Conservation (phyloP, 2,329 filamentous ascomycete genomes). For the Xylaria sp. region DNA sequence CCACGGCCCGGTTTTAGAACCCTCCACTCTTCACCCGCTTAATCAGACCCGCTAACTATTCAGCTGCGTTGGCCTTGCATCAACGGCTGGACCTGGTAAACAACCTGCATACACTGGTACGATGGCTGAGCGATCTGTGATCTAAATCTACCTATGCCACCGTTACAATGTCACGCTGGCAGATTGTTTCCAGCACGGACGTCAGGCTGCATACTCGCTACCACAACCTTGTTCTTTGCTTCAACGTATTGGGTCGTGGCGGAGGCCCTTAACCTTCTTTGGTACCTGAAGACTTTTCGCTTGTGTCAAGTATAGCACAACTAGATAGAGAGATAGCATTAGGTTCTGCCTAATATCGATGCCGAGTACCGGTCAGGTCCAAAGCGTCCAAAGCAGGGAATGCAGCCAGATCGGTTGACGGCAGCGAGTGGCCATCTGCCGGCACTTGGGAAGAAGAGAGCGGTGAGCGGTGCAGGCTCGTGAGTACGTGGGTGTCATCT, state of each 20-base stretch:
- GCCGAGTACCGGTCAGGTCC: slow-evolving; percentile 22
- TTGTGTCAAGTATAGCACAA: slow-evolving; percentile 21
- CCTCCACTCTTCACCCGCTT: slow-evolving; percentile 32
- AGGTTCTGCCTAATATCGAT: slow-evolving; percentile 28
- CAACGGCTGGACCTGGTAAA: slow-evolving; percentile 46
- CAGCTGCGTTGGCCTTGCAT: slow-evolving; percentile 50
- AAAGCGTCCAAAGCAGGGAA: slow-evolving; percentile 17
- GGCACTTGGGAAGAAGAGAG: slow-evolving; percentile 28
- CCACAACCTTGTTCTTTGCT: slow-evolving; percentile 27
- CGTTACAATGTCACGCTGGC: slow-evolving; percentile 39
- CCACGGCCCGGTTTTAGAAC: slow-evolving; percentile 35
- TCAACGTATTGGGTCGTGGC: slow-evolving; percentile 28
- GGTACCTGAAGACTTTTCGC: slow-evolving; percentile 28
- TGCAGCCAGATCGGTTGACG: slow-evolving; percentile 36
- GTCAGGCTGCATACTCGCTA: slow-evolving; percentile 39
- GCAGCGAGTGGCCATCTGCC: slow-evolving; percentile 35
- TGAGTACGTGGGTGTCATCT: slow-evolving; percentile 20
- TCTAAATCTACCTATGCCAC: slow-evolving; percentile 37
- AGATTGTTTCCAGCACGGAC: slow-evolving; percentile 34
- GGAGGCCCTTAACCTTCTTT: slow-evolving; percentile 29
- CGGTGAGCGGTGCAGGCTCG: slow-evolving; percentile 34
- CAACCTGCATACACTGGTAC: slow-evolving; percentile 39
- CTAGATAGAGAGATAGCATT: slow-evolving; percentile 7
- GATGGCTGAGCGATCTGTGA: slow-evolving; percentile 39
- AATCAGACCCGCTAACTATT: slow-evolving; percentile 32